Base-by-base conservation (phyloP, 169 alveolate genomes). In the Babesia sp. region DNA sequence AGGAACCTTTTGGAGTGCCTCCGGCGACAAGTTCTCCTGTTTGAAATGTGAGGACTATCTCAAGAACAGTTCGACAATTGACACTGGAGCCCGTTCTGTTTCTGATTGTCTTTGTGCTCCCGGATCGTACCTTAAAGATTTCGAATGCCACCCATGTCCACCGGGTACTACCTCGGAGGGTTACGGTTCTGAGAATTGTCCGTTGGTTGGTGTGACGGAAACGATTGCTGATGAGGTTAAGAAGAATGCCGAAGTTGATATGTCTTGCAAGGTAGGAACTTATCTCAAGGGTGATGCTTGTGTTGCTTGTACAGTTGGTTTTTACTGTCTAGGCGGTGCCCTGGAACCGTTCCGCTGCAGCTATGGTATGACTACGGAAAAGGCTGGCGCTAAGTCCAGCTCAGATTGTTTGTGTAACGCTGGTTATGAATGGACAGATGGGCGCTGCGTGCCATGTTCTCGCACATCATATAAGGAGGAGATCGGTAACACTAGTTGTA, bases 341-440 rank as follows among this genome's bases (percentile, higher is more conserved):
- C 26, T 33, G 6, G 59, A 58, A 28, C 80, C 80, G 44, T 14
- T 69, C 18, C 68, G 69, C 29, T 69, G 75, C 63, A 50, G 66
- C 26, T 16, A 33, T 33, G 77, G 71, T n/a, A 64, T 61, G 76
- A 82, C 87, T 16, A 73, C 89, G 14, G 42, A 48, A 22, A 53
- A 44, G 37, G 46, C 45, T 45, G 78, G 85, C 26, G 60, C 53
- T 20, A 70, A 42, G 5, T 2, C 46, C 14, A 37, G 34, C 9
- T 24, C 9, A 24, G 91, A 84, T 36, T 89, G 93, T 29, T 41
- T 84, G 37, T 89, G 93, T 67, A 54, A 88, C 53, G 53, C 88
- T 44, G 93, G 93, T n/a, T 89, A 85, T 68, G 91, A 85, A 54
- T 80, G 63, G 64, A 39, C 68, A 46, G 86, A 70, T 34, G 84